phyloP scores from a whole-genome alignment of 1,139 yeast species.

The Geotrichum cucujoidarum region DNA sequence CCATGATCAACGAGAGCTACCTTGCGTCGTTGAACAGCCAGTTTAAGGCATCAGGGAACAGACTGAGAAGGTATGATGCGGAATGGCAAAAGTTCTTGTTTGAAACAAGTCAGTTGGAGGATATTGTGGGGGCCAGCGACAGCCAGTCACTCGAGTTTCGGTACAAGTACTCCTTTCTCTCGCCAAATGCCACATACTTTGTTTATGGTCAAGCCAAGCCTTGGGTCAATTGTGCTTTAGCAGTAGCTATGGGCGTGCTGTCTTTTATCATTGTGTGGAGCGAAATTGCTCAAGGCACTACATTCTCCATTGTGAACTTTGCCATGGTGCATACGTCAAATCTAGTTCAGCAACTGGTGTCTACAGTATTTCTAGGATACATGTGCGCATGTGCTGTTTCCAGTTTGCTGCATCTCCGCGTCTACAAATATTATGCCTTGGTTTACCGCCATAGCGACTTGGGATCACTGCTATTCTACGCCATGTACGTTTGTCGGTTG shows the following conservation, averaged over 20 bases:
- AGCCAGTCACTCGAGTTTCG: slow-evolving; percentile 30
- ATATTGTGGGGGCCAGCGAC: slow-evolving; percentile 27
- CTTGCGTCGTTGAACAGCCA: slow-evolving; percentile 28
- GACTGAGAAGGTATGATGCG: slow-evolving; percentile 36
- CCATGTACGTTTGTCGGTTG: slow-evolving; percentile 74
- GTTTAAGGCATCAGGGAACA: slow-evolving; percentile 27
- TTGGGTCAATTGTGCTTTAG: slow-evolving; percentile 39
- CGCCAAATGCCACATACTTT: slow-evolving; percentile 41
- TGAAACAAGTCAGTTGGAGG: slow-evolving; percentile 38
- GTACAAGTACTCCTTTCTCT: slow-evolving; percentile 31
- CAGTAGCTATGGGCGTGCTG: slow-evolving; percentile 42
- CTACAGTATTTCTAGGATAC: slow-evolving; percentile 51
- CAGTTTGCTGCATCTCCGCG: slow-evolving; percentile 60
- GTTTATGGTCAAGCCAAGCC: slow-evolving; percentile 47
- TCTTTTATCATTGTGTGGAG: slow-evolving; percentile 62
- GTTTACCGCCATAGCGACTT: slow-evolving; percentile 65
- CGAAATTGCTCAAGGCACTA: slow-evolving; percentile 69
- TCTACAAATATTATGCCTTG: slow-evolving; percentile 72
- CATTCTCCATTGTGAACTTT: slow-evolving; percentile 54
- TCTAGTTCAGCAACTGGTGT: slow-evolving; percentile 35
- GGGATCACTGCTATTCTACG: slow-evolving; percentile 68
- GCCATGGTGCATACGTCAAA: slow-evolving; percentile 38
- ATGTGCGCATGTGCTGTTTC: slow-evolving; percentile 64
- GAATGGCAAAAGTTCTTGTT: slow-evolving; percentile 41
- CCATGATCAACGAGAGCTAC: slow-evolving; percentile 30